These are phyloP conservation scores for Juglanconis juglandina DNA, from an alignment of 2,329 filamentous ascomycete species.

Conservation along the genomic window DNA sequence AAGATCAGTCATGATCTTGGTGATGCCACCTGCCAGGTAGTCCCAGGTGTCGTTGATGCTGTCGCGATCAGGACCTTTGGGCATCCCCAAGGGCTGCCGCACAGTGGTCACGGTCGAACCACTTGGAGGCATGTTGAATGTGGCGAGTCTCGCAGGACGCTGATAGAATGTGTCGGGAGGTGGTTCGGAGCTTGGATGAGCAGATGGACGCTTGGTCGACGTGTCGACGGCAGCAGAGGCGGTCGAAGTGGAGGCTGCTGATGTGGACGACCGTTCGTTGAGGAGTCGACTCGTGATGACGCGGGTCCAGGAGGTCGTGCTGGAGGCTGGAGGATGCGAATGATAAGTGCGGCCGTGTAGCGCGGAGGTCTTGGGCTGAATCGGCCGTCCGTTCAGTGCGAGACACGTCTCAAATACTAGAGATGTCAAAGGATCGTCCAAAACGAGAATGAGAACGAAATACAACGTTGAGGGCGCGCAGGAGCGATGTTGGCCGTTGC, in stretches of 20 bases:
- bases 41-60: constrained; percentile 63
- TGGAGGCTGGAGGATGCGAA: background rate
- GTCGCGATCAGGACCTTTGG: constrained; percentile 58
- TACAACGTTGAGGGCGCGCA: background rate
- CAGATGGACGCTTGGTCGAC: background rate
- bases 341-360: background rate
- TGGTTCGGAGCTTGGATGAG: constrained; percentile 12
- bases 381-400: background rate
- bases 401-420: background rate
- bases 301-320: background rate
- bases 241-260: background rate
- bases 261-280: background rate
- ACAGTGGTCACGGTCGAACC: constrained; percentile 21
- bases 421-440: background rate
- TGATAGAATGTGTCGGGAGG: constrained; percentile 2
- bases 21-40: constrained; percentile 83
- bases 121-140: constrained; percentile 26
- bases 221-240: background rate
- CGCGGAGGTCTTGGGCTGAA: background rate
- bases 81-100: constrained; percentile 43
- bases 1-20: constrained; percentile 89
- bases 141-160: constrained; percentile 2
- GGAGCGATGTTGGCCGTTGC: background rate
- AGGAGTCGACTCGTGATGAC: background rate
- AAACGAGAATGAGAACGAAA: background rate